phyloP scores from a whole-genome alignment of 192 early-diverging fungal species.

The Backusella liffmaniae region DNA sequence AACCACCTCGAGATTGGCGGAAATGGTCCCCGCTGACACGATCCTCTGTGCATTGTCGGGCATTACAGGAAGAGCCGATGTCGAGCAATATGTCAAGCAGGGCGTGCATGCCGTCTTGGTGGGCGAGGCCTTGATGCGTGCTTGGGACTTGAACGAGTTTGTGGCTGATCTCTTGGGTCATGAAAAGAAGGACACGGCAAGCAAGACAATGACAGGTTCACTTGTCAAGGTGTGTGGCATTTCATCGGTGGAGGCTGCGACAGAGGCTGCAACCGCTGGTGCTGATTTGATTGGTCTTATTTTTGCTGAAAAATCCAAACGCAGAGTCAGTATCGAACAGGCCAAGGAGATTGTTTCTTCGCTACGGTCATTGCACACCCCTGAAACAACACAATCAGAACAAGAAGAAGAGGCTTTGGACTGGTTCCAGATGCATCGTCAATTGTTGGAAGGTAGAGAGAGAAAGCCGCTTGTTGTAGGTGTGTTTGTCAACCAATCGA shows the following conservation, averaged over 20 bases:
- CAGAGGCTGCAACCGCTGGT: constrained; percentile 67
- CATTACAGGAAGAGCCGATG: constrained; percentile 79
- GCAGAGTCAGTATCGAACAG: constrained; percentile 63
- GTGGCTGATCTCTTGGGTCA: constrained; percentile 64
- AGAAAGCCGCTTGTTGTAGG: constrained; percentile 83
- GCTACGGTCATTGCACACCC: constrained; percentile 44
- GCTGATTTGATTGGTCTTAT: constrained; percentile 96
- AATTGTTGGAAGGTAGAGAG: constrained; percentile 32
- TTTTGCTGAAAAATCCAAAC: constrained; percentile 77
- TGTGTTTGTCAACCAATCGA: constrained; percentile 86
- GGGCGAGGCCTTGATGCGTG: constrained; percentile 93
- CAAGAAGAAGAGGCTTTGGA: constrained; percentile 15
- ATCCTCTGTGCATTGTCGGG: constrained; percentile 90
- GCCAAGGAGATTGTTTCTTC: constrained; percentile 75
- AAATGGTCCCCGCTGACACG: constrained; percentile 73
- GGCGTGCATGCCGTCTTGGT: constrained; percentile 85
- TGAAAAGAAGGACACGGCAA: constrained; percentile 3
- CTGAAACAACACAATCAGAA: not conserved
- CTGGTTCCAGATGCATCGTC: constrained; percentile 48
- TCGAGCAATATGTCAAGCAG: constrained; percentile 71
- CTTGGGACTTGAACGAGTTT: constrained; percentile 70
- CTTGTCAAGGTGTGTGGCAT: constrained; percentile 96
- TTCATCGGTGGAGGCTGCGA: constrained; percentile 75
- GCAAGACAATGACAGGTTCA: not conserved
- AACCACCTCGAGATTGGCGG: constrained; percentile 75